A percentile compares a stretch with the other conserved stretches of the same genome.
Conservation (phyloP, 495 filamentous ascomycete species). For the Aspergillus bridgeri region DNA sequence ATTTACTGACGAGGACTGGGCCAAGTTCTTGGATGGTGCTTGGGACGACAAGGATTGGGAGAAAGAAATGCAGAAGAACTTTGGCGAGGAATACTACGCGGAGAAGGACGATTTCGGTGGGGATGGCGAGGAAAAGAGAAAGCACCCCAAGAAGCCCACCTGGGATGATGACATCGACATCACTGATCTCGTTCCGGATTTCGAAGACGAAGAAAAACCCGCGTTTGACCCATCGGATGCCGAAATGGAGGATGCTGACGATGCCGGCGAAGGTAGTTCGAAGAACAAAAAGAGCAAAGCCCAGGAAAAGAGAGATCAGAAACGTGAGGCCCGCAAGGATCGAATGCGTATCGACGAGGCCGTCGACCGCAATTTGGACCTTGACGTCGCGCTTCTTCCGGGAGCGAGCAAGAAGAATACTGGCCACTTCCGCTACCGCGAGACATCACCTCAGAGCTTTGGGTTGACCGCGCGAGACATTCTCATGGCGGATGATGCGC, state of each 20-base stretch:
- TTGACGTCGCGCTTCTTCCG: slow-evolving; percentile 59
- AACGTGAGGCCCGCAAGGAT: slow-evolving; percentile 71
- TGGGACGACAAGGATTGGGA: slow-evolving; percentile 90
- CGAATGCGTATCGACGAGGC: slow-evolving; percentile 79
- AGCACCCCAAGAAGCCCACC: slow-evolving; percentile 79
- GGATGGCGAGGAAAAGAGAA: slow-evolving; percentile 47
- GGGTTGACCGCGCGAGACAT: slow-evolving; percentile 88
- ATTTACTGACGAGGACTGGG: slow-evolving; percentile 72
- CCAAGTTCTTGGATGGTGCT: slow-evolving; percentile 73
- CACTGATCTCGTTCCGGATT: slow-evolving; percentile 84
- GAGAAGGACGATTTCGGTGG: slow-evolving; percentile 33
- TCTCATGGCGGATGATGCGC: slow-evolving; percentile 80
- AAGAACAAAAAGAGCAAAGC: slow-evolving; percentile 59
- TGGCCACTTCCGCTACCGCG: slow-evolving; percentile 79
- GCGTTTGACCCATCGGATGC: slow-evolving; percentile 52
- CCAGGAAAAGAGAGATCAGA: slow-evolving; percentile 66
- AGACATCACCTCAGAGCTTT: slow-evolving; percentile 85
- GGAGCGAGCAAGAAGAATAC: slow-evolving; percentile 52
- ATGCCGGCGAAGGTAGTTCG: slow-evolving; percentile 20
- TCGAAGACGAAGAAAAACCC: slow-evolving; percentile 58
- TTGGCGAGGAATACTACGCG: slow-evolving; percentile 85
- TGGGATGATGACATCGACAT: slow-evolving; percentile 99
- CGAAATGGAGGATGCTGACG: slow-evolving; percentile 49
- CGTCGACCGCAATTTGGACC: slow-evolving; percentile 77
- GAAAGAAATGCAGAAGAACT: slow-evolving; percentile 76